phyloP scores from a whole-genome alignment of 2,329 filamentous ascomycete genomes.

The Colletotrichum graminicola region DNA sequence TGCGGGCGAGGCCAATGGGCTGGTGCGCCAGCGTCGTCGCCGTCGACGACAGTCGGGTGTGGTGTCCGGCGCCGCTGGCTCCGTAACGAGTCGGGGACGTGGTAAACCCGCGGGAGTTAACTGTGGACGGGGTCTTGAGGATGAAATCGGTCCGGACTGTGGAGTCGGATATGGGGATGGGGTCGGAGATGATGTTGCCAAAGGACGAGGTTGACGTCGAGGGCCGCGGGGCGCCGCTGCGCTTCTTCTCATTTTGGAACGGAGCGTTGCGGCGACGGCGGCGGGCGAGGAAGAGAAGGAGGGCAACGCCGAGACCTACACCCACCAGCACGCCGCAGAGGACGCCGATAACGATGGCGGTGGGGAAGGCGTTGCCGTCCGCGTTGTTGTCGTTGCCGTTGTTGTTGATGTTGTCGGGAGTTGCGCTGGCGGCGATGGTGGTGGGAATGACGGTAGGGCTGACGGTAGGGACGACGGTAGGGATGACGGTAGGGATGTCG shows the following conservation, averaged over 20 bases:
- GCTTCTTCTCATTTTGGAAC: slow-evolving; percentile 43
- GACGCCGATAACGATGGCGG: slow-evolving; percentile 61
- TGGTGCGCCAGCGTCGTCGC: slow-evolving; percentile 32
- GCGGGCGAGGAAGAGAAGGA: slow-evolving; percentile 55
- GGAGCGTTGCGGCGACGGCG: slow-evolving; percentile 47
- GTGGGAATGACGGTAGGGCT: slow-evolving; percentile 40
- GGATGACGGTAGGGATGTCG: slow-evolving; percentile 41
- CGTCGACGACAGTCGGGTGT: slow-evolving; percentile 35
- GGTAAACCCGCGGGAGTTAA: slow-evolving; percentile 49
- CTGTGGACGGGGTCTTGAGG: slow-evolving; percentile 53
- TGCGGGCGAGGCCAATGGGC: slow-evolving; percentile 34
- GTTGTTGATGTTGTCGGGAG: slow-evolving; percentile 27
- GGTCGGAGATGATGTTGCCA: slow-evolving; percentile 68
- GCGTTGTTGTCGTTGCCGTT: slow-evolving; percentile 34
- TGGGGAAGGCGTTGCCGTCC: slow-evolving; percentile 45
- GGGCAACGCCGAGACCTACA: slow-evolving; percentile 54
- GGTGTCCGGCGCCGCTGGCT: slow-evolving; percentile 2
- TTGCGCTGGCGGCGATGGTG: slow-evolving; percentile 40
- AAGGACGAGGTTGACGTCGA: slow-evolving; percentile 55
- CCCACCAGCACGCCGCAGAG: slow-evolving; percentile 60
- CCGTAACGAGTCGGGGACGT: slow-evolving; percentile 39
- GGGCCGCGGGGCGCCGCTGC: slow-evolving; percentile 41
- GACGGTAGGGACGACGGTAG: slow-evolving; percentile 39
- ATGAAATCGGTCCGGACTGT: slow-evolving; percentile 67
- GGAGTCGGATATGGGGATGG: slow-evolving; percentile 60